Conservation (phyloP, 331 rosid species). For the Acacia pycnantha region DNA sequence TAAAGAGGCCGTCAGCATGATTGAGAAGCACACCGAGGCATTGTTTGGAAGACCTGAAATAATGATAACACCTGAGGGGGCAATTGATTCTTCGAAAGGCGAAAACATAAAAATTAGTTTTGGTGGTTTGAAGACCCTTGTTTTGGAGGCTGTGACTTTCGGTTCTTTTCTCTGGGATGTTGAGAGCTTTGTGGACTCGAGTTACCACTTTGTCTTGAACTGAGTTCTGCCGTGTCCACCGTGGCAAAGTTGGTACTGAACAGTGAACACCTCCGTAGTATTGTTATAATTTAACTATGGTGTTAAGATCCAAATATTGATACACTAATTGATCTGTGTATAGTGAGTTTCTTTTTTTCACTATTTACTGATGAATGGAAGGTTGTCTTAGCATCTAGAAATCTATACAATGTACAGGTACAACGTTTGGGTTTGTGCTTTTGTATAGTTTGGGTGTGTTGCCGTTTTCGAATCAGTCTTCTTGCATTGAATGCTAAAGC, state of each 20-base stretch:
- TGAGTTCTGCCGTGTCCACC: conserved; percentile 31
- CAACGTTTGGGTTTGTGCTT: not conserved
- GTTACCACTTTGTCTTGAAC: conserved; percentile 83
- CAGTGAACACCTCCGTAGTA: not conserved
- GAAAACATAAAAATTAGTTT: conserved; percentile 79
- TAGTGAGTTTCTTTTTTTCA: conserved; percentile 14
- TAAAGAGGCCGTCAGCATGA: conserved; percentile 81
- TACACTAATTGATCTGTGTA: conserved; percentile 42
- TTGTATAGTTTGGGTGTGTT: not conserved
- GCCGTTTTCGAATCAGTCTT: not conserved
- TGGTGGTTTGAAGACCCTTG: conserved; percentile 80
- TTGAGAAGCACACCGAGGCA: conserved; percentile 97
- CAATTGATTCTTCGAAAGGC: conserved; percentile 68
- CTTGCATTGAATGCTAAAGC: not conserved
- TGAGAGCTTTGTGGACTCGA: conserved; percentile 88
- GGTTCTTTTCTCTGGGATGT: conserved; percentile 99
- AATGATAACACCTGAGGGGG: conserved; percentile 63
- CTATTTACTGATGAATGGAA: not conserved
- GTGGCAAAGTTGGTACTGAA: conserved; percentile 26
- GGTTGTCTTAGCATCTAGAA: not conserved
- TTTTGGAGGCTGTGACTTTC: conserved; percentile 91
- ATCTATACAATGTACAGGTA: not conserved
- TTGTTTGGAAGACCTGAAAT: conserved; percentile 91
- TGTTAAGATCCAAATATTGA: conserved; percentile 13
- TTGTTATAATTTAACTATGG: conserved; percentile 8